These are phyloP conservation scores for Paraphaeosphaeria sporulosa DNA, from an alignment of 2,329 filamentous ascomycete genomes.

Conservation along the genomic window DNA sequence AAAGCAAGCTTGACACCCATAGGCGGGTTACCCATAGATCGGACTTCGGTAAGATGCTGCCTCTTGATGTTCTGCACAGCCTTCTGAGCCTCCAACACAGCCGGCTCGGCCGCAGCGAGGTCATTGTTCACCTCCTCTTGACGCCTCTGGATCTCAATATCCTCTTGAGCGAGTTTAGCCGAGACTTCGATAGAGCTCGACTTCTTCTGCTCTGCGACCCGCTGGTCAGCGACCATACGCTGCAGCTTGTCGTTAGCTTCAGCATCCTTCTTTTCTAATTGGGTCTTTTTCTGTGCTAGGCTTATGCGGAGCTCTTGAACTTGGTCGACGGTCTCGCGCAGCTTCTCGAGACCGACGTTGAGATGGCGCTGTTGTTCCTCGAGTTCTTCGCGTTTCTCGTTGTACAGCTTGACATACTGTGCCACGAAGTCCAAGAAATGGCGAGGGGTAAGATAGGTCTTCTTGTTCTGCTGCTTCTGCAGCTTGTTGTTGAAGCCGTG, in stretches of 20 bases:
- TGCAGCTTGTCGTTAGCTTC: constrained; percentile 98
- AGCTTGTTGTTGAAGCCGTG: constrained; percentile 88
- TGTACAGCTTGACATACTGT: constrained; percentile 96
- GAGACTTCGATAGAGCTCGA: constrained; percentile 89
- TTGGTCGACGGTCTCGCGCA: constrained; percentile 96
- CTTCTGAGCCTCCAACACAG: constrained; percentile 89
- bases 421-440: constrained; percentile 98
- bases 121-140: constrained; percentile 86
- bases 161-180: constrained; percentile 84
- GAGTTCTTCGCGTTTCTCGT: constrained; percentile 96
- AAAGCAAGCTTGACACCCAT: constrained; percentile 89
- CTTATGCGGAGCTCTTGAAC: constrained; percentile 90
- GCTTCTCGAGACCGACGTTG: constrained; percentile 96
- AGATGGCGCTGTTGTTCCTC: constrained; percentile 98
- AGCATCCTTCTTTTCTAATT: constrained; percentile 90
- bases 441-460: constrained; percentile 91
- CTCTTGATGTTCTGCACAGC: constrained; percentile 99
- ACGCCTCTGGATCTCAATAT: constrained; percentile 83
- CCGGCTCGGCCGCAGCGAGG: constrained; percentile 89
- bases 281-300: constrained; percentile 90
- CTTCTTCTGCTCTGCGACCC: constrained; percentile 91
- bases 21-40: constrained; percentile 94
- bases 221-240: constrained; percentile 95
- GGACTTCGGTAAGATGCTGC: constrained; percentile 95
- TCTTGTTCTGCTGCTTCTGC: constrained; percentile 88